A percentile compares a stretch with the other conserved stretches of the same genome.
phyloP scores from a whole-genome alignment of 768 basidiomycete genomes.

The Lentinus brumalis region DNA sequence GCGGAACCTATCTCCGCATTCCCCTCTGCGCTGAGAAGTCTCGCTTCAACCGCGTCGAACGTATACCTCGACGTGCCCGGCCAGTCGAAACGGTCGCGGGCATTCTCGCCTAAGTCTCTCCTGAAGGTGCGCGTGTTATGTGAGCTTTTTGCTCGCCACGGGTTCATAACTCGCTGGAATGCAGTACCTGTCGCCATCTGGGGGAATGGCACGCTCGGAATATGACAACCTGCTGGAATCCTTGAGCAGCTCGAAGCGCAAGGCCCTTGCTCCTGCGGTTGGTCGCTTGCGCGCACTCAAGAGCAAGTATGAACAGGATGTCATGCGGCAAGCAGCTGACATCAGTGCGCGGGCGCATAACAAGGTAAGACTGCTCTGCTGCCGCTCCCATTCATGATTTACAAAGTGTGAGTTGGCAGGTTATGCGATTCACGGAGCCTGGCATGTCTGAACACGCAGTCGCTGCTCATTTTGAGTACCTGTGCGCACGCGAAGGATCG shows the following conservation, averaged over 20 bases:
- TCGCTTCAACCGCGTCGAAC: constrained; percentile 27
- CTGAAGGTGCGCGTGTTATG: constrained; percentile 41
- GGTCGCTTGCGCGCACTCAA: constrained; percentile 77
- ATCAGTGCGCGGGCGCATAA: constrained; percentile 87
- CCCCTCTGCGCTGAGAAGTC: constrained; percentile 56
- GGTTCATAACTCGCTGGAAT: not conserved
- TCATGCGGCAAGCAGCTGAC: constrained; percentile 86
- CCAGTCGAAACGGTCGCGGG: constrained; percentile 13
- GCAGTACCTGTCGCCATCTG: constrained; percentile 27
- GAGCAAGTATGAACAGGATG: constrained; percentile 68
- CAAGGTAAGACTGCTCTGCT: constrained; percentile 51
- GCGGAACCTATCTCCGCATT: constrained; percentile 60
- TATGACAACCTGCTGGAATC: constrained; percentile 58
- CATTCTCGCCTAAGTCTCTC: constrained; percentile 52
- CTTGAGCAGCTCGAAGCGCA: constrained; percentile 47
- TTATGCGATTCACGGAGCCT: constrained; percentile 74
- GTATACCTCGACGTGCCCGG: constrained; percentile 45
- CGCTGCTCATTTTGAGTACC: constrained; percentile 88
- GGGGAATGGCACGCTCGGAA: constrained; percentile 40
- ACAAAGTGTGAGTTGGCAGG: constrained; percentile 43
- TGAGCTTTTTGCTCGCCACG: not conserved
- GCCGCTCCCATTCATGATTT: not conserved
- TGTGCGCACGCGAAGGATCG: constrained; percentile 76
- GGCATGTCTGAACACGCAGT: constrained; percentile 61
- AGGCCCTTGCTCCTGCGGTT: constrained; percentile 66